Percentiles rank a stretch among this genome's conserved stretches.
phyloP scores from a whole-genome alignment of 2,329 filamentous ascomycete genomes.

The Microsporum ferrugineum region DNA sequence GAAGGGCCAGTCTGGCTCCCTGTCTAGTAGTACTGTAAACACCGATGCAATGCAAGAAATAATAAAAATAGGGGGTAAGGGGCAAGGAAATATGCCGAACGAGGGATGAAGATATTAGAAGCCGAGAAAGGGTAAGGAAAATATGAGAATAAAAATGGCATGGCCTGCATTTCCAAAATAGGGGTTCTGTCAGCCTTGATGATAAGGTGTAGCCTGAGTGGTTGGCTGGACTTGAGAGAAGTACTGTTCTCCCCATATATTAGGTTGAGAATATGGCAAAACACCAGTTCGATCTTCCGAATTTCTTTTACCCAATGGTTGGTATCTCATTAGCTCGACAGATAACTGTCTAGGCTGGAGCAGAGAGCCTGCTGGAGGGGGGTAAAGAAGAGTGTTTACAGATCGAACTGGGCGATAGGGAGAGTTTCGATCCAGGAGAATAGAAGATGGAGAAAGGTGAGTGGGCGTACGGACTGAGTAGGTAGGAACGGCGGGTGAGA shows the following conservation, averaged over 20 bases:
- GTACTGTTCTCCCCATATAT: conserved; percentile 31
- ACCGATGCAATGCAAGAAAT: not conserved
- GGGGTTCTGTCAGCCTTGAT: not conserved
- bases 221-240: conserved; percentile 11
- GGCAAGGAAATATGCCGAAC: not conserved
- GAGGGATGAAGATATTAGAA: not conserved
- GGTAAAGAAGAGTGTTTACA: conserved; percentile 82
- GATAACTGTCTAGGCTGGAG: conserved; percentile 57
- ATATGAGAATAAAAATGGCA: not conserved
- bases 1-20: not conserved
- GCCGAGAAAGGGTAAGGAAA: not conserved
- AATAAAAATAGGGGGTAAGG: not conserved
- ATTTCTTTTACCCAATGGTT: conserved; percentile 59
- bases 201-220: not conserved
- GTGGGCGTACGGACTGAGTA: conserved; percentile 49
- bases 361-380: conserved; percentile 67
- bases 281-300: conserved; percentile 49
- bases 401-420: conserved; percentile 85
- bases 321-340: conserved; percentile 70
- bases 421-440: conserved; percentile 76
- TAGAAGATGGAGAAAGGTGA: conserved; percentile 74
- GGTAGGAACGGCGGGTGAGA: conserved; percentile 60
- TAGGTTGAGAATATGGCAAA: conserved; percentile 45
- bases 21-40: conserved; percentile 2
- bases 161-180: not conserved